Evolutionary conservation across 2,329 filamentous ascomycete species (phyloP).

Genomic region (Calonectria pteridis): DNA sequence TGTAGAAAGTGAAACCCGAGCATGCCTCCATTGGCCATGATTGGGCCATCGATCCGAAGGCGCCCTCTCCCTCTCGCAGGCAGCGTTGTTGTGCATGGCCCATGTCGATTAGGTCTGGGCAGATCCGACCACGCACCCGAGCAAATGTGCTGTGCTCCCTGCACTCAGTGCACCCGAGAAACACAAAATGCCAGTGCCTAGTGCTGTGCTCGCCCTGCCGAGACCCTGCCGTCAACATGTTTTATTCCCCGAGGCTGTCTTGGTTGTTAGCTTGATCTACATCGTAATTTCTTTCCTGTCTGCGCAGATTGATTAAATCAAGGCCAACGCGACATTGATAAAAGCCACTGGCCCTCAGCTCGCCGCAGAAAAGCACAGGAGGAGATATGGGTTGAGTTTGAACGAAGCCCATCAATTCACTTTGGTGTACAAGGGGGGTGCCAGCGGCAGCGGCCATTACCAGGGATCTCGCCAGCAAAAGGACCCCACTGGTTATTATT

Average conservation of each 20-base stretch:
- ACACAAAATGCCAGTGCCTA: neutral
- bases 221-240: slow-evolving; percentile 2
- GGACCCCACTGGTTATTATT: neutral
- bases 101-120: neutral
- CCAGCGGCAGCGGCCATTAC: neutral
- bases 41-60: neutral
- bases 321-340: too few relatives aligned
- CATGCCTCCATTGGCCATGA: neutral
- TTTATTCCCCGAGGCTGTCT: slow-evolving; percentile 7
- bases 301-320: neutral
- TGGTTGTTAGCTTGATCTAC: neutral
- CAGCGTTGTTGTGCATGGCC: neutral
- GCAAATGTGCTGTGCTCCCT: neutral
- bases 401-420: neutral
- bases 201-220: slow-evolving; percentile 1
- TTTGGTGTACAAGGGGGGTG: neutral
- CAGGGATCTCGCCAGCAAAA: neutral
- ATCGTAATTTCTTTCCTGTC: neutral
- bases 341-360: neutral
- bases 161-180: neutral
- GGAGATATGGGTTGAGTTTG: neutral
- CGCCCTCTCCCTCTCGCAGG: neutral
- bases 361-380: neutral
- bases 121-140: neutral
- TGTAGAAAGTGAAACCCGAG: slow-evolving; percentile 7